A percentile compares a stretch with the other conserved stretches of the same genome.
These are phyloP conservation scores for Didymella sp. DNA, from an alignment of 2,329 filamentous ascomycete species.

Conservation along the genomic window DNA sequence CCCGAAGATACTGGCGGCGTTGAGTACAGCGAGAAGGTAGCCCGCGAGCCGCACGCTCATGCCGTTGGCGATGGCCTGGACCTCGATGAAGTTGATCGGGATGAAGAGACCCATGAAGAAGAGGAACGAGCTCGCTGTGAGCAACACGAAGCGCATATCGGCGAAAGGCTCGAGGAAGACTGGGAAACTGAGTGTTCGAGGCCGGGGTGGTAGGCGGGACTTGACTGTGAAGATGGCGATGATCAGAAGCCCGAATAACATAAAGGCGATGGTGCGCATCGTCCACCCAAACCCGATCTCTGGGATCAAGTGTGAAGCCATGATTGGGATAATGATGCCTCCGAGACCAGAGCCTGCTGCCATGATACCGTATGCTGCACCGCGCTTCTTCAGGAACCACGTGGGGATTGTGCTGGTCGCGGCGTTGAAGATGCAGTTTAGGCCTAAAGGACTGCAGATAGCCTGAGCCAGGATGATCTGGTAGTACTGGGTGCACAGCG, in stretches of 20 bases:
- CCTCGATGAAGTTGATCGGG: conserved; percentile 57
- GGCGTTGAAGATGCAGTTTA: conserved; percentile 63
- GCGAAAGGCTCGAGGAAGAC: conserved; percentile 44
- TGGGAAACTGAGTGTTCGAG: conserved; percentile 40
- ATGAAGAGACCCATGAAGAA: conserved; percentile 68
- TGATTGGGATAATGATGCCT: conserved; percentile 67
- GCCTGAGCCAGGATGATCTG: conserved; percentile 64
- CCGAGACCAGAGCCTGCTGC: conserved; percentile 59
- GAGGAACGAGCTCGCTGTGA: conserved; percentile 60
- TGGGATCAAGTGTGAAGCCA: conserved; percentile 63
- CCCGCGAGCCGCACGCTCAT: conserved; percentile 57
- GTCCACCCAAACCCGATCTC: conserved; percentile 65
- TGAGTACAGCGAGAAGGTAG: conserved; percentile 62
- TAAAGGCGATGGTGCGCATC: conserved; percentile 63
- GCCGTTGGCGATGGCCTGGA: conserved; percentile 55
- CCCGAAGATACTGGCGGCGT: conserved; percentile 60
- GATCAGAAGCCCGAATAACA: conserved; percentile 65
- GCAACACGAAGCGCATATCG: conserved; percentile 55
- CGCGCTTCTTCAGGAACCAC: conserved; percentile 60
- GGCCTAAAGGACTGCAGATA: conserved; percentile 58
- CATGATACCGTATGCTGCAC: conserved; percentile 58
- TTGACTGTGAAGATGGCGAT: conserved; percentile 62
- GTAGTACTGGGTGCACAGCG: conserved; percentile 62
- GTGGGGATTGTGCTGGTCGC: conserved; percentile 53
- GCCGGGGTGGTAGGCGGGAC: conserved; percentile 56